Percentiles rank a stretch among this genome's conserved stretches.
Evolutionary conservation across 352 stramenopile genomes (phyloP).

Genomic region (Poterioochromonas sp.): DNA sequence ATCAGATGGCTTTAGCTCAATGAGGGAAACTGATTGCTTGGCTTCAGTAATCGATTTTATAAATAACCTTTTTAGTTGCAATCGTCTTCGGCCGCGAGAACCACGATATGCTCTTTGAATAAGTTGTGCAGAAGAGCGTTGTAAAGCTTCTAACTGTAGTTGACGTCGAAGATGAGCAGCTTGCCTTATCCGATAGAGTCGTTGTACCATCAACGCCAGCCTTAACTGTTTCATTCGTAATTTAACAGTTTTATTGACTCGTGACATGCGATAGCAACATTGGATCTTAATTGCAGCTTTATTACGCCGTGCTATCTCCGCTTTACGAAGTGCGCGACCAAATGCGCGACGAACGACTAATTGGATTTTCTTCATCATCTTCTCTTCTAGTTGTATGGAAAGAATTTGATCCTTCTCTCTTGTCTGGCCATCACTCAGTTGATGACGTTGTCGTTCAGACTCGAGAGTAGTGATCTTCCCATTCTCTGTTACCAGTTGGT

Average conservation of each 20-base stretch:
- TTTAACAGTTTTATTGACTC: background rate
- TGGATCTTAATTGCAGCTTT: background rate
- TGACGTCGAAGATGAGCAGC: background rate
- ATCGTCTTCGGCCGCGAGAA: background rate
- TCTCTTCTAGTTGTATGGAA: background rate
- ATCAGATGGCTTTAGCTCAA: background rate
- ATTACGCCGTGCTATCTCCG: background rate
- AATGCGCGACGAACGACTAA: background rate
- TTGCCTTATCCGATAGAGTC: background rate
- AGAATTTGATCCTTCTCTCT: background rate
- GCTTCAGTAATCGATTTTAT: background rate
- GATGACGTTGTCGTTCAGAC: background rate
- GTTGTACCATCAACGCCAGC: background rate
- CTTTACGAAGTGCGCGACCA: background rate
- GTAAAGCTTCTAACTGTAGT: background rate
- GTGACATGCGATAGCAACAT: background rate
- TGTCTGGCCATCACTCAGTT: background rate
- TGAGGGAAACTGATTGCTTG: background rate
- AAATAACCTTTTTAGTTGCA: slow-evolving; percentile 8
- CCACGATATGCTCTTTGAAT: slow-evolving; percentile 19
- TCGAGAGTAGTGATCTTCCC: no score
- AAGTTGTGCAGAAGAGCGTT: background rate
- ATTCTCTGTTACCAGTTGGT: no score
- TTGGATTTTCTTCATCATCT: background rate
- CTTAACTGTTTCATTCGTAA: background rate